Evolutionary conservation across 208 protist genomes (phyloP), one percentile per base, ranked within the genome.

Genomic region (Leishmania major): DNA sequence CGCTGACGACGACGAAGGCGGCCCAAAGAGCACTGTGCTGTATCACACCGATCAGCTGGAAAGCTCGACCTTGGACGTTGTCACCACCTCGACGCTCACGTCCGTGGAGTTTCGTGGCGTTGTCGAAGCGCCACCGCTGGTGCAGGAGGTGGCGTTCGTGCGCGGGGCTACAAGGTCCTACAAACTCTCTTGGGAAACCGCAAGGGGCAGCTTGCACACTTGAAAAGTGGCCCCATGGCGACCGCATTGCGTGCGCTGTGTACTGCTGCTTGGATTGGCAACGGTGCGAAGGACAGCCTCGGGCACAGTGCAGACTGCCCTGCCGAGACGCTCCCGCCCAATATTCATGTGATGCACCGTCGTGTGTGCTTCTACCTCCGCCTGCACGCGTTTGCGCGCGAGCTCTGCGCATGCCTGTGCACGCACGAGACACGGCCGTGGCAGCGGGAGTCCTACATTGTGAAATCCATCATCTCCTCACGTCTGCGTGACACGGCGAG

Each of bases 31-130:
- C 35, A 75, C 81, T 57, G 55, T 76, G 75, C 0, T 69, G 81
- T 79, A 75, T 51, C 69, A 73, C 37, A 79, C 81, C 13, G n/a
- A 76, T 6, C 55, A 35, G 51, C 40, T 28, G 72, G 60, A 69
- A 28, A 5, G 31, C 62, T 35, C 62, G 15, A 40, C 62, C 11
- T 69, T 49, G 28, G 71, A 19, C 49, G 22, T 28, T 2, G 19
- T 13, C 49, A 47, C 19, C 47, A 35, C 28, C 71, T 75, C 71
- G 25, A 55, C 71, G 13, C 28, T 25, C 28, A 76, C 45, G 19
- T 84, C 81, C 19, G 28, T 84, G 19, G 45, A 84, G 19, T 80
- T 84, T 47, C 75, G 57, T 49, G 19, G 43, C 57, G 81, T 84
- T 55, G 81, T 80, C 10, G 57, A 80, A 45, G 81, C 64, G 35